These are phyloP conservation scores for Podochytrium sp. DNA, from an alignment of 192 early-diverging fungal genomes.

Conservation along the genomic window DNA sequence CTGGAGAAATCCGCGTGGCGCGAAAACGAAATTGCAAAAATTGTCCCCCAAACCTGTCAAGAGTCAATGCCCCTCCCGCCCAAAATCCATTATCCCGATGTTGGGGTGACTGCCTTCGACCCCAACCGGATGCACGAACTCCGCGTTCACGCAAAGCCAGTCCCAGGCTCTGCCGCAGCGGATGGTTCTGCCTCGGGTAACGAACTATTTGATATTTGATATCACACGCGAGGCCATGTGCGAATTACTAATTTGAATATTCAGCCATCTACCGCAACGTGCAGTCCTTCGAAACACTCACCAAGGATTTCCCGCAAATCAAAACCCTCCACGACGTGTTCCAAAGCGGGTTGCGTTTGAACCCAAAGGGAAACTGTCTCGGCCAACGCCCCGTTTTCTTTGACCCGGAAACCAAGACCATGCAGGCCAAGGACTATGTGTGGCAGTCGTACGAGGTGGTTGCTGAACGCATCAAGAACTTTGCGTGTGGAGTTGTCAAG, in stretches of 20 bases:
- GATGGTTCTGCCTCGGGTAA: constrained; percentile 31
- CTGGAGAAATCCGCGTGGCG: no score
- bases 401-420: constrained; percentile 41
- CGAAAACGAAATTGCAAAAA: no score
- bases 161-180: constrained; percentile 15
- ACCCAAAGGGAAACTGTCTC: constrained; percentile 32
- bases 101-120: constrained; percentile 15
- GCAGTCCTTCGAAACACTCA: constrained; percentile 41
- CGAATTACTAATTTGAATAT: background rate
- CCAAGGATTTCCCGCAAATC: constrained; percentile 43
- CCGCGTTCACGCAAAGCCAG: constrained; percentile 20
- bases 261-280: constrained; percentile 49
- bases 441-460: constrained; percentile 46
- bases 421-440: constrained; percentile 31
- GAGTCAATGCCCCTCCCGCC: constrained; percentile 1
- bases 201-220: background rate
- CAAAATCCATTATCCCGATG: background rate
- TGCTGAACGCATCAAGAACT: constrained; percentile 37
- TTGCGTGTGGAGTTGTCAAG: constrained; percentile 48
- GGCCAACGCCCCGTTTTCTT: constrained; percentile 41
- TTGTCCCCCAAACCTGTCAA: no score
- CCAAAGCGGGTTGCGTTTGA: constrained; percentile 35
- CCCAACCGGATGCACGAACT: constrained; percentile 22
- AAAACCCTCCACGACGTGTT: constrained; percentile 55
- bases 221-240: background rate